phyloP scores from a whole-genome alignment of 768 basidiomycete species.

The Hericium coralloides region DNA sequence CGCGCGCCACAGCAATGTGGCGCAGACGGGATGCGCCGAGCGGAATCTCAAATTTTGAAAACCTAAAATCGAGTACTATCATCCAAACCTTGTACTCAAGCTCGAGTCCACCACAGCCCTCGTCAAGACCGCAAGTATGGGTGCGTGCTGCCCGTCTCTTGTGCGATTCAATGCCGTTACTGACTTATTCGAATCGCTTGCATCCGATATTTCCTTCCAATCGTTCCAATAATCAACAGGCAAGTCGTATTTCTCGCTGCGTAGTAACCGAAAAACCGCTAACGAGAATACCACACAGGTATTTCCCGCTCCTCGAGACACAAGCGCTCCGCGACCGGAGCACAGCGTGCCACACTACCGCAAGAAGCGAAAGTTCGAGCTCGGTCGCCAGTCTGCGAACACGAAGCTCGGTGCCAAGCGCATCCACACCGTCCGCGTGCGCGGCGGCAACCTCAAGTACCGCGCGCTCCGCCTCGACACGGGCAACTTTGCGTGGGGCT shows the following conservation, averaged over 20 bases:
- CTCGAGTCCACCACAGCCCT: constrained; percentile 23
- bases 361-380: constrained; percentile 99
- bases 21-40: neutral
- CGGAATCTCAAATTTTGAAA: neutral
- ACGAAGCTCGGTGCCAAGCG: constrained; percentile 97
- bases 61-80: constrained; percentile 9
- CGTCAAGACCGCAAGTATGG: constrained; percentile 74
- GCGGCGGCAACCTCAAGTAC: constrained; percentile 93
- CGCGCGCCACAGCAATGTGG: neutral
- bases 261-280: neutral
- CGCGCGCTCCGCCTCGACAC: constrained; percentile 93
- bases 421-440: constrained; percentile 88
- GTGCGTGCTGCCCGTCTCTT: constrained; percentile 39
- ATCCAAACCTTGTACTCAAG: constrained; percentile 13
- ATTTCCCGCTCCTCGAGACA: constrained; percentile 96
- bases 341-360: constrained; percentile 91
- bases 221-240: neutral
- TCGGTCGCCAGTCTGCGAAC: constrained; percentile 95
- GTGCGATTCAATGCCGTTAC: neutral
- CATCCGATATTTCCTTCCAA: neutral
- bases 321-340: constrained; percentile 92
- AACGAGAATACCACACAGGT: constrained; percentile 40
- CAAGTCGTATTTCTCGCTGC: neutral
- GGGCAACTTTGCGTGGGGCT: constrained; percentile 99
- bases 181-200: neutral